Percentiles rank a stretch among this genome's conserved stretches.
Conservation (phyloP, 2,329 filamentous ascomycete species). For the Colletotrichum sp. region DNA sequence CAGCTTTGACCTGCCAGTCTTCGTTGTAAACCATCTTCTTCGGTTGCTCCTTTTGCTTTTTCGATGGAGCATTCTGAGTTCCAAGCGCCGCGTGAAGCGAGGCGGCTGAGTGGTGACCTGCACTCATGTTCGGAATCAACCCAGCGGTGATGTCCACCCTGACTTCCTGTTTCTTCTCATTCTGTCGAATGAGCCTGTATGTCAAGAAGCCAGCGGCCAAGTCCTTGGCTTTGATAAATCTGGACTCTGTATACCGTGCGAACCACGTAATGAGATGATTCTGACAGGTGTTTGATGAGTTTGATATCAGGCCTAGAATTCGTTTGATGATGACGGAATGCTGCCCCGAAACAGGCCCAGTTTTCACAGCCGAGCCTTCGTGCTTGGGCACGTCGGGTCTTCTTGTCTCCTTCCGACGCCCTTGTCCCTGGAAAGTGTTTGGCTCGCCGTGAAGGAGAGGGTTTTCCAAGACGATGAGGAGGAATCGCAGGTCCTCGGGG, state of each 20-base stretch:
- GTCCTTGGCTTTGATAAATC: constrained; percentile 78
- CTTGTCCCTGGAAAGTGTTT: constrained; percentile 41
- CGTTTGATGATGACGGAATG: constrained; percentile 88
- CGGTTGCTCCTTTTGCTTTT: constrained; percentile 59
- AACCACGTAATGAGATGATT: constrained; percentile 81
- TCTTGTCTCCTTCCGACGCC: neutral
- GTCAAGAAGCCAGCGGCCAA: constrained; percentile 80
- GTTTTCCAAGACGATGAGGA: constrained; percentile 80
- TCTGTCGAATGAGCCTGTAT: constrained; percentile 76
- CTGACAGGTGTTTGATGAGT: constrained; percentile 77
- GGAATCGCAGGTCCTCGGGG: constrained; percentile 75
- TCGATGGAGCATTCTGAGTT: constrained; percentile 50
- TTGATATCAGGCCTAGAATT: constrained; percentile 79
- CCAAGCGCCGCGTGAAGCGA: constrained; percentile 81
- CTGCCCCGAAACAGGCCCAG: constrained; percentile 60
- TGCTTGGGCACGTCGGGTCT: neutral
- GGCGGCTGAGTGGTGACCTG: constrained; percentile 64
- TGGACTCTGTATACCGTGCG: constrained; percentile 67
- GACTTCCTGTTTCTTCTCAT: constrained; percentile 67
- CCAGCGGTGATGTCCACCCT: constrained; percentile 67
- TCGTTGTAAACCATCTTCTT: constrained; percentile 72
- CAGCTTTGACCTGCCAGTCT: constrained; percentile 89
- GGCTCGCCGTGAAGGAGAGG: constrained; percentile 67
- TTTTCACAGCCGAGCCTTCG: constrained; percentile 28
- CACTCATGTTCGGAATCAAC: constrained; percentile 75